Base-by-base conservation (phyloP, 163 green algal species). In the Chlamydomonas reinhardtii region DNA sequence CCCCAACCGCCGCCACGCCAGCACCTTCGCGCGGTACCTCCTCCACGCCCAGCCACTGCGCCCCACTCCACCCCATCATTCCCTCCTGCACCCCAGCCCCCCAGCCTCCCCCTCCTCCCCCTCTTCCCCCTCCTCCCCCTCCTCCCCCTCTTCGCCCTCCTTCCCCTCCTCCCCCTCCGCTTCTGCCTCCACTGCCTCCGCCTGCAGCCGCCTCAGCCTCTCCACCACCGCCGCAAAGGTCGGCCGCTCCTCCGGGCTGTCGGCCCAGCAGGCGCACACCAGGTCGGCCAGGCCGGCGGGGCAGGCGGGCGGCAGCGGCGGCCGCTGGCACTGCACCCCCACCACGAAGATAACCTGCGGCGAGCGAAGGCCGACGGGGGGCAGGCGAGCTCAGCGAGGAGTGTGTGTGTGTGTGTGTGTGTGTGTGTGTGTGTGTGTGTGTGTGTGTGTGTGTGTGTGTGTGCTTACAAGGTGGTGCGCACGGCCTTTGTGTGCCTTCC, bases 201-300 rank as follows among this genome's bases (percentile, higher is more conserved):
- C 32, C 37, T 75, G 76, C 76, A 61, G 43, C 15, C 5, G 22
- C 61, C 39, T 61, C 24, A 87, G 82, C 37, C 29, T 16, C 15
- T n/a, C 37, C 59, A 95, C 68, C 20, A 96, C 74, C 19, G 89
- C 77, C 0, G 52, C 31, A 31, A 95, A 96, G 15, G 77, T 62
- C 1, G 94, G 94, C 5, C 94, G 83, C 6, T 81, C 73, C 0
- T 78, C 76, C 0, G 93, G 89, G 22, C 86, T 75, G 35, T 96
- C 89, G 8, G 81, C 61, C 94, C 94, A 97, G 91, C 94, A 97
- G 22, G 88, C 83, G 15, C 79, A 48, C 14, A 97, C 91, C 19
- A 97, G 82, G 25, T 77, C 78, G 29, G 84, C 86, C 69, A 98
- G 78, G 16, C 48, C 69, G 12, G 81, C 25, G 3, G 92, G 91